phyloP scores from a whole-genome alignment of 345 rosid genomes.

The Eucalyptus polyanthemos region DNA sequence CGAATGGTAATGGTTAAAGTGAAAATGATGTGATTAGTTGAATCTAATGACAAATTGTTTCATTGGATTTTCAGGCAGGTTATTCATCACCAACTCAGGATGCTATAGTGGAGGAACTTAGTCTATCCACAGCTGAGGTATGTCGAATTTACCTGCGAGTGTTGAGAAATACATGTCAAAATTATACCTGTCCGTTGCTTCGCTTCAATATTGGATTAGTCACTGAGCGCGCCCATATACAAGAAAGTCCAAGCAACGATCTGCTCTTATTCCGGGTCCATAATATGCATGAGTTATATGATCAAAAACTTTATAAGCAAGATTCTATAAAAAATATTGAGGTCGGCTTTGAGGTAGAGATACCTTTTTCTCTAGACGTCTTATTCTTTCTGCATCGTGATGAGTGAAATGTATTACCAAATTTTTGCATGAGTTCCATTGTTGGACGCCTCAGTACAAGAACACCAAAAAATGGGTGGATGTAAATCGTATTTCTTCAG shows the following conservation, averaged over 20 bases:
- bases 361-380: background rate
- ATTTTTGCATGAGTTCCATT: background rate
- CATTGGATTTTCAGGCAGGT: slow-evolving; percentile 50
- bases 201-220: background rate
- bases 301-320: background rate
- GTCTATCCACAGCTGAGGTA: slow-evolving; percentile 62
- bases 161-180: background rate
- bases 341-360: background rate
- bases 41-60: background rate
- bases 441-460: background rate
- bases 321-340: background rate
- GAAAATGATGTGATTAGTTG: background rate
- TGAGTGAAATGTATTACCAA: background rate
- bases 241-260: background rate
- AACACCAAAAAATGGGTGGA: background rate
- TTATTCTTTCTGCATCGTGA: background rate
- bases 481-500: background rate
- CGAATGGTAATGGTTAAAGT: background rate
- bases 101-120: slow-evolving; percentile 65
- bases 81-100: slow-evolving; percentile 86
- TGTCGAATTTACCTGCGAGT: background rate
- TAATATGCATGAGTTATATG: background rate
- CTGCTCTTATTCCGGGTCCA: background rate
- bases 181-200: background rate
- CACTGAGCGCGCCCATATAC: background rate